Conservation (phyloP, 352 stramenopile genomes). For the Halophytophthora batemanensis region DNA sequence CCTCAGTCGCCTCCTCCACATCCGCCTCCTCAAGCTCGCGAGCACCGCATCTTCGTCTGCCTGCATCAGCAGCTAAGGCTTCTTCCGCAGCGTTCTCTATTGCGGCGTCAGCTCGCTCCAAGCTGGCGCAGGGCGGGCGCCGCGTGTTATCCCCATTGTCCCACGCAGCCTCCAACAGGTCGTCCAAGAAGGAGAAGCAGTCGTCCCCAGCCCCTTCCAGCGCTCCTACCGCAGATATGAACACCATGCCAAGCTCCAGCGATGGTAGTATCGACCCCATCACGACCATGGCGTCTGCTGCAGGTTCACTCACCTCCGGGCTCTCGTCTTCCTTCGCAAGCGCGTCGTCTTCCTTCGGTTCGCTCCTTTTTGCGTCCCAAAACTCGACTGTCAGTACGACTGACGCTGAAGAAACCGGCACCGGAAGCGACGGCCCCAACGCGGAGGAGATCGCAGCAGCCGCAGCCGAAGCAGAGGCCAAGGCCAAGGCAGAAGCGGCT, state of each 20-base stretch:
- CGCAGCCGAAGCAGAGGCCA: constrained; percentile 8
- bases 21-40: constrained; percentile 17
- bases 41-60: neutral
- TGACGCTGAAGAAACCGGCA: constrained; percentile 7
- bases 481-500: constrained; percentile 9
- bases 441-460: constrained; percentile 16
- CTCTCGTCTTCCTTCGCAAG: constrained; percentile 34
- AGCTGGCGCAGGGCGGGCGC: constrained; percentile 48
- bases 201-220: neutral
- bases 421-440: constrained; percentile 4
- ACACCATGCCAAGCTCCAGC: constrained; percentile 9
- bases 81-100: constrained; percentile 55
- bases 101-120: constrained; percentile 43
- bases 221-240: neutral
- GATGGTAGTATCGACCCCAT: constrained; percentile 15
- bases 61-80: constrained; percentile 24
- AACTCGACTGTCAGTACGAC: constrained; percentile 15
- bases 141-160: constrained; percentile 51
- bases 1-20: constrained; percentile 1
- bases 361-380: constrained; percentile 37
- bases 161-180: neutral
- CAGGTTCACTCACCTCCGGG: constrained; percentile 19
- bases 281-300: constrained; percentile 17
- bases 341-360: constrained; percentile 40
- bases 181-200: constrained; percentile 7